Conservation (phyloP, 2,329 filamentous ascomycete species). For the Monosporascus cannonballus region DNA sequence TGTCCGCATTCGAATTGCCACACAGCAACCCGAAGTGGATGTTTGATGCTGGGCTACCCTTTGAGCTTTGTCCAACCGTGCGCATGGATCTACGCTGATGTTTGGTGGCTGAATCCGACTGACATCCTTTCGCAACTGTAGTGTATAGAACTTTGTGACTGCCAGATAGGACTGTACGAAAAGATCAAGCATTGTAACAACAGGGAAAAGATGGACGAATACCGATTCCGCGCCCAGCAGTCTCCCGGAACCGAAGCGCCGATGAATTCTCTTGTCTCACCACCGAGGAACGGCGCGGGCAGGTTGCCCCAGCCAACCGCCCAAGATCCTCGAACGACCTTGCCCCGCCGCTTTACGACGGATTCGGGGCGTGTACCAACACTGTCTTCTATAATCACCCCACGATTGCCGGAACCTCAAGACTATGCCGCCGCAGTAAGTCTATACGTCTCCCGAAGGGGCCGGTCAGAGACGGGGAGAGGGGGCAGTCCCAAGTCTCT, state of each 20-base stretch:
- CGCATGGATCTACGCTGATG: neutral
- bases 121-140: conserved; percentile 9
- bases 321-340: conserved; percentile 66
- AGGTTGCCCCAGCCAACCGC: conserved; percentile 48
- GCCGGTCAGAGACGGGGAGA: conserved; percentile 2
- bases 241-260: conserved; percentile 70
- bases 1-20: neutral
- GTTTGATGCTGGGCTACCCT: neutral
- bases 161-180: conserved; percentile 36
- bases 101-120: conserved; percentile 10
- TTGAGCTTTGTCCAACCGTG: neutral
- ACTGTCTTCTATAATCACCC: conserved; percentile 55
- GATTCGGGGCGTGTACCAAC: conserved; percentile 80
- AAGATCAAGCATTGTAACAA: conserved; percentile 30
- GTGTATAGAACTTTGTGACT: conserved; percentile 31
- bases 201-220: conserved; percentile 65
- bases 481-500: conserved; percentile 5
- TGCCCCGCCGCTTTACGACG: conserved; percentile 91
- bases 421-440: conserved; percentile 39
- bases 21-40: neutral
- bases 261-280: conserved; percentile 69
- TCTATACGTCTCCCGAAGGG: conserved; percentile 6
- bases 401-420: conserved; percentile 42
- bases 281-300: conserved; percentile 63
- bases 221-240: conserved; percentile 71